Percentiles rank a stretch among this genome's conserved stretches.
phyloP scores from a whole-genome alignment of 2,329 filamentous ascomycete species.

The Monascus ruber region DNA sequence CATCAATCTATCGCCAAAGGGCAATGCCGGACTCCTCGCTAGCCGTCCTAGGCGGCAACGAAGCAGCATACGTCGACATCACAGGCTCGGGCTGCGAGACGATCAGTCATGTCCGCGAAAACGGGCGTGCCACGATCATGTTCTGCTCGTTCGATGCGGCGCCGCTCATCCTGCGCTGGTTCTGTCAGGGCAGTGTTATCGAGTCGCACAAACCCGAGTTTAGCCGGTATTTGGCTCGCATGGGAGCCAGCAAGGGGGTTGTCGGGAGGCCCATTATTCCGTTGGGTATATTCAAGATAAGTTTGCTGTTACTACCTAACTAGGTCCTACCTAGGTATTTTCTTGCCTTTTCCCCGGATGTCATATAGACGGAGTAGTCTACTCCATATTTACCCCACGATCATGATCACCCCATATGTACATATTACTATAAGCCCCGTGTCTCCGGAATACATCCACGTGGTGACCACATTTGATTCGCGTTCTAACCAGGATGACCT shows the following conservation, averaged over 20 bases:
- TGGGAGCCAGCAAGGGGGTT: constrained; percentile 32
- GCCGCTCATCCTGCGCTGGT: constrained; percentile 54
- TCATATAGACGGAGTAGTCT: background rate
- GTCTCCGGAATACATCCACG: too few relatives aligned
- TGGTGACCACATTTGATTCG: too few relatives aligned
- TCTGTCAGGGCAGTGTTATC: constrained; percentile 48
- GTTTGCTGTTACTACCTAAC: constrained; percentile 1
- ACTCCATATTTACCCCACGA: too few relatives aligned
- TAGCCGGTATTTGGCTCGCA: constrained; percentile 28
- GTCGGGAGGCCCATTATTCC: constrained; percentile 49
- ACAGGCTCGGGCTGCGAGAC: constrained; percentile 69
- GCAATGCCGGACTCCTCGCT: constrained; percentile 50
- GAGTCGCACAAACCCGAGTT: constrained; percentile 48
- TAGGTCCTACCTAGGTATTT: background rate
- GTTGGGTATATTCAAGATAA: constrained; percentile 49
- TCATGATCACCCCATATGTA: too few relatives aligned
- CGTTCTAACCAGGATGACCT: constrained; percentile 20
- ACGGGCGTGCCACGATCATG: constrained; percentile 62
- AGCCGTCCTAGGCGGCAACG: constrained; percentile 46
- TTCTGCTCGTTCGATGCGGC: constrained; percentile 54
- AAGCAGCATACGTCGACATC: constrained; percentile 60
- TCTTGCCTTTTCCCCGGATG: background rate
- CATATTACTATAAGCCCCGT: too few relatives aligned
- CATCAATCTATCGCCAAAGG: constrained; percentile 69
- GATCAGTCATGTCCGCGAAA: constrained; percentile 64